These are phyloP conservation scores for Trichoderma brevicompactum DNA, from an alignment of 2,329 filamentous ascomycete genomes.

Conservation along the genomic window DNA sequence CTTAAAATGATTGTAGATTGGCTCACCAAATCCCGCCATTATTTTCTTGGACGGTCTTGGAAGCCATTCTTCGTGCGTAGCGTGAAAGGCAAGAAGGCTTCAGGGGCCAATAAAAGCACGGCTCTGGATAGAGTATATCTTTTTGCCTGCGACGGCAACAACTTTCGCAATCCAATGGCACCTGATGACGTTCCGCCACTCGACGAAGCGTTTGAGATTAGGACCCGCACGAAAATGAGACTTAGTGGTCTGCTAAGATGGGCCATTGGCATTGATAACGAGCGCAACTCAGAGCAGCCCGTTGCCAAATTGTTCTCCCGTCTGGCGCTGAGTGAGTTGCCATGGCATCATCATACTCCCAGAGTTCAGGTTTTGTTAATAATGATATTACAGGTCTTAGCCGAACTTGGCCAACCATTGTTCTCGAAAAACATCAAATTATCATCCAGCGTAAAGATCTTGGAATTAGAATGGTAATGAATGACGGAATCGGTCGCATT, in stretches of 20 bases:
- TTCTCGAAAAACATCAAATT: constrained; percentile 55
- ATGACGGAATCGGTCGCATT: constrained; percentile 68
- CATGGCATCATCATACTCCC: background rate
- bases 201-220: constrained; percentile 33
- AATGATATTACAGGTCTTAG: constrained; percentile 52
- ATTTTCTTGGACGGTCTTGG: constrained; percentile 54
- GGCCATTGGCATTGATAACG: constrained; percentile 51
- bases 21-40: constrained; percentile 42
- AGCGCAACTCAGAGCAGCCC: constrained; percentile 50
- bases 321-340: constrained; percentile 54
- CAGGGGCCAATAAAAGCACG: constrained; percentile 36
- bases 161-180: constrained; percentile 40
- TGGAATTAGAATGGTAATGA: constrained; percentile 57
- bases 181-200: constrained; percentile 33
- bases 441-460: constrained; percentile 44
- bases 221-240: constrained; percentile 42
- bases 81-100: constrained; percentile 44
- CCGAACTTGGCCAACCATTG: constrained; percentile 52
- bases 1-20: constrained; percentile 40
- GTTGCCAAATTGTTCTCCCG: constrained; percentile 63
- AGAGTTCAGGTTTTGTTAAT: constrained; percentile 7
- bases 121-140: constrained; percentile 48
- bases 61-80: constrained; percentile 51
- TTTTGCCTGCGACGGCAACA: constrained; percentile 58
- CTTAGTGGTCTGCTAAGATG: constrained; percentile 54